Conservation (phyloP, 352 stramenopile species). For the Globisporangium paroecandrum region DNA sequence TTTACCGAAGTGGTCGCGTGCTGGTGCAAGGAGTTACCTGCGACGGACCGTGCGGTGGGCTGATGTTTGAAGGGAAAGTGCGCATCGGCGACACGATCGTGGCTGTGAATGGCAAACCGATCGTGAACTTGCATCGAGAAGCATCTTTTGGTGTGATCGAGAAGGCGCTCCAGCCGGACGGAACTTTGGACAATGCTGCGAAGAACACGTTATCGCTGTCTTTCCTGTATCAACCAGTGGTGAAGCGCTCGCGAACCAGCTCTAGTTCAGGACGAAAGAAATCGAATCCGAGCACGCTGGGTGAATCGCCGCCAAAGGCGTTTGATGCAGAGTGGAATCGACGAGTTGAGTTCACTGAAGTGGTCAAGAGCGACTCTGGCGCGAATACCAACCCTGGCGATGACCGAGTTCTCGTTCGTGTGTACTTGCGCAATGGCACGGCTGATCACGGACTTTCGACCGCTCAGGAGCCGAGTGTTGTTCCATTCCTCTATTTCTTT, state of each 20-base stretch:
- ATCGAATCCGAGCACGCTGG: conserved; percentile 7
- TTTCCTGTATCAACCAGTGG: conserved; percentile 60
- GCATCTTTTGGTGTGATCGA: conserved; percentile 77
- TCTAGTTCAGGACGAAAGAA: neutral
- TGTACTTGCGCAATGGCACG: conserved; percentile 72
- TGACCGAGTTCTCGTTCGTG: conserved; percentile 59
- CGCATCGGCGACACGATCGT: conserved; percentile 77
- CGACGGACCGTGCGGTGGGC: conserved; percentile 51
- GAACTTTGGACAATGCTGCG: conserved; percentile 10
- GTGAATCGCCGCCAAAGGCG: conserved; percentile 14
- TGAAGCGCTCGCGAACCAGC: conserved; percentile 5
- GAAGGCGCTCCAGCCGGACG: conserved; percentile 41
- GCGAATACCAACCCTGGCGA: conserved; percentile 7
- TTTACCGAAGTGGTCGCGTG: conserved; percentile 74
- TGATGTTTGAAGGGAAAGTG: conserved; percentile 66
- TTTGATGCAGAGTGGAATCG: conserved; percentile 85
- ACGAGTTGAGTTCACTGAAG: conserved; percentile 74
- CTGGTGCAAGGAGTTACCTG: conserved; percentile 74
- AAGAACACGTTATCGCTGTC: conserved; percentile 53
- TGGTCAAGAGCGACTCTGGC: conserved; percentile 22
- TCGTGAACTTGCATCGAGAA: conserved; percentile 80
- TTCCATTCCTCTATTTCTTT: conserved; percentile 88
- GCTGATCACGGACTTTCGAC: conserved; percentile 73
- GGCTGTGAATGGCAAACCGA: conserved; percentile 72
- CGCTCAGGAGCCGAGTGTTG: conserved; percentile 79